Conservation (phyloP, 345 rosid species). For the Boechera divaricarpa region DNA sequence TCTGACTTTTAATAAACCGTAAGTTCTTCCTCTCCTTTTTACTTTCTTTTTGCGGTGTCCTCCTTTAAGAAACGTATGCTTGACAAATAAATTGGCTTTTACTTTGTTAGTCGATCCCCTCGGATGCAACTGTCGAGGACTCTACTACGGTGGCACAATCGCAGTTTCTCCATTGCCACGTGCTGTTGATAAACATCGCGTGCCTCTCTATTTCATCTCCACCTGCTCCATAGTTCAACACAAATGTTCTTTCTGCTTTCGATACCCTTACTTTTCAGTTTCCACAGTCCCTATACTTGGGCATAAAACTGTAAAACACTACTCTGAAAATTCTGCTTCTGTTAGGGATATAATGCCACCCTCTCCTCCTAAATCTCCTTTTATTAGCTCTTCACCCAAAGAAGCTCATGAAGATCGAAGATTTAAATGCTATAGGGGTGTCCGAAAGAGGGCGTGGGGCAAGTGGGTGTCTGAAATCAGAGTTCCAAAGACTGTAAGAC, state of each 20-base stretch:
- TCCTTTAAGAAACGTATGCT: conserved; percentile 43
- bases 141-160: conserved; percentile 42
- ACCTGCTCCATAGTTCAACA: conserved; percentile 38
- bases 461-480: conserved; percentile 59
- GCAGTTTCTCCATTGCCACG: conserved; percentile 46
- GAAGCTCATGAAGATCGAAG: conserved; percentile 36
- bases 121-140: conserved; percentile 34
- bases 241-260: conserved; percentile 21
- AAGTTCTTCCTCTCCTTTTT: conserved; percentile 32
- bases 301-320: conserved; percentile 34
- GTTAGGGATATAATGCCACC: conserved; percentile 35
- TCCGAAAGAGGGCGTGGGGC: conserved; percentile 51
- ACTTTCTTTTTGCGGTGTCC: conserved; percentile 25
- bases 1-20: conserved; percentile 26
- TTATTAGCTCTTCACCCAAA: conserved; percentile 33
- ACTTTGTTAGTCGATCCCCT: conserved; percentile 35
- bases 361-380: conserved; percentile 38
- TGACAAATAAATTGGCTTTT: conserved; percentile 38
- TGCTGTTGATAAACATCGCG: conserved; percentile 37
- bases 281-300: conserved; percentile 24
- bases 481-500: conserved; percentile 50
- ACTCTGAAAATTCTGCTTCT: conserved; percentile 15
- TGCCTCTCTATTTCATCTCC: conserved; percentile 48
- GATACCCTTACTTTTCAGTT: conserved; percentile 27
- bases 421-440: conserved; percentile 49